Percentiles rank a stretch among this genome's conserved stretches.
These are phyloP conservation scores for Nakazawaea holstii DNA, from an alignment of 805 yeast genomes.

Conservation along the genomic window DNA sequence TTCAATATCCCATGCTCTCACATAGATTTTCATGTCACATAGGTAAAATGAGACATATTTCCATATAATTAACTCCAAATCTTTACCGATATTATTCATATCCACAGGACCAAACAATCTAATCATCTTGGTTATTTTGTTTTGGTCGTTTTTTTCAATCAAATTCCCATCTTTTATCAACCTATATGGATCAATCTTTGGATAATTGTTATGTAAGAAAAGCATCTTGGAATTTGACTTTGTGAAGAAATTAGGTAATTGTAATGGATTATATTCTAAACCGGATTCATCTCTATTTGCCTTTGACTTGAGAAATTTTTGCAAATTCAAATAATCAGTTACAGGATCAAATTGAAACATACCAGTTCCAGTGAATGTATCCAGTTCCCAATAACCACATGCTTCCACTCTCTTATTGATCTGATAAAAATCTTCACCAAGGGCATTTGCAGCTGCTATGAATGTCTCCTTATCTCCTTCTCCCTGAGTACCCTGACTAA, in stretches of 20 bases:
- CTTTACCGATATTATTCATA: conserved; percentile 28
- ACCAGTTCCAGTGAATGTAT: conserved; percentile 8
- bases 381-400: conserved; percentile 31
- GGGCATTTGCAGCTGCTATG: conserved; percentile 58
- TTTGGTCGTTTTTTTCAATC: conserved; percentile 18
- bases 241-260: conserved; percentile 21
- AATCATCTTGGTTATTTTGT: conserved; percentile 19
- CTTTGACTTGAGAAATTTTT: conserved; percentile 17
- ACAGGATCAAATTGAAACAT: conserved; percentile 28
- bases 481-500: conserved; percentile 60
- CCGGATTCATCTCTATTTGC: conserved; percentile 1
- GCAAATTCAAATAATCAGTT: conserved; percentile 22
- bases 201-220: conserved; percentile 47
- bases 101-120: conserved; percentile 17
- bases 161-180: conserved; percentile 29
- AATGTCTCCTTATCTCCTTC: conserved; percentile 82
- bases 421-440: conserved; percentile 45
- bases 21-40: conserved; percentile 21
- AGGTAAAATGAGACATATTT: conserved; percentile 26
- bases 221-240: conserved; percentile 23
- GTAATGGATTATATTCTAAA: conserved; percentile 15
- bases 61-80: conserved; percentile 28
- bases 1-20: conserved; percentile 16
- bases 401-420: conserved; percentile 48
- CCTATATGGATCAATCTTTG: conserved; percentile 49